Evolutionary conservation across 306 rosid genomes (phyloP), one percentile per base, ranked within the genome.

Genomic region (Luffa aegyptiaca): DNA sequence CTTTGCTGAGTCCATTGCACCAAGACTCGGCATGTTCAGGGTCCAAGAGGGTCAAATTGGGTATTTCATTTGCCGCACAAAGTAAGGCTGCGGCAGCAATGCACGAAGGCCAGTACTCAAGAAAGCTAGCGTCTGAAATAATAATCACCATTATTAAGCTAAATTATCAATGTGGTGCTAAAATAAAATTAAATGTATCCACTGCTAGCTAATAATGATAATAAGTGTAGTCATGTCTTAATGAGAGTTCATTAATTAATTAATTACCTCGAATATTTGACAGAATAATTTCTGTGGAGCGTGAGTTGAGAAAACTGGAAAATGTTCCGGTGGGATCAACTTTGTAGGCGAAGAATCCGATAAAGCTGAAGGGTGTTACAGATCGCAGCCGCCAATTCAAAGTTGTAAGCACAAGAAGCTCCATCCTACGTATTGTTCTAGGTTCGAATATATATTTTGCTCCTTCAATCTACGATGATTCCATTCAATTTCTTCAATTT

Each of bases 351-450:
- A 95, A 95, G 96, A 88, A 95, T 73, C 71, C 82, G 59, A 89
- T 82, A 83, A 91, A 95, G 89, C 92, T 86, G 87, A 95, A 95
- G 2, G 99, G 99, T 12, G 99, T 95, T 18, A 95, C 80, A 49
- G 99, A 93, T 90, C 98, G 90, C 21, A 95, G 93, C 82, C 97
- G 93, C 99, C 99, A 95, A 86, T 95, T 93, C 85, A 95, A 78
- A 53, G 90, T 90, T 5, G 88, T 80, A 3, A 95, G 93, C 78
- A 95, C 97, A 68, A 95, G 96, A 42, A 91, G 90, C 85, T 95
- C 99, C 99, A 95, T 95, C 79, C 97, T 88, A 20, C 86, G 83
- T 81, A 95, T 87, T 56, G 99, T 93, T 89, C 84, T 89, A 5
- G 98, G 86, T 78, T 91, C 98, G 88, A 95, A 95, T 74, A 93